Base-by-base conservation (phyloP, 345 rosid genomes). In the Citrus maxima region DNA sequence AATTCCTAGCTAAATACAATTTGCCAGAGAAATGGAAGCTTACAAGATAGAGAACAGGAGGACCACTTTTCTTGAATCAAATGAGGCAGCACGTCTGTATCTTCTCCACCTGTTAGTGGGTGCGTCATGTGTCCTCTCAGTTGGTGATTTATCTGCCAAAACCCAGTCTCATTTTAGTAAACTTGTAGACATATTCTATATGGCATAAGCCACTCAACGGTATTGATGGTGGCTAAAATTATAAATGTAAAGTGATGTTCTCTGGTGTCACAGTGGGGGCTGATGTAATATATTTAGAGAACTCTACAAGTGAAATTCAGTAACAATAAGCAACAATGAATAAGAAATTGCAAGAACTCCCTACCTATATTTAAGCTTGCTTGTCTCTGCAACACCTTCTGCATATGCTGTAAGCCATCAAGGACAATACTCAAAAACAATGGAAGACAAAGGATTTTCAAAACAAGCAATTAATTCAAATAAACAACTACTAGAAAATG, bases 21-120 rank as follows among this genome's bases (percentile, higher is more conserved):
- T 81, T 40, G 34, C 58, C 58, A 37, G 61, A n/a, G 79, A 79
- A 68, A 49, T 16, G 10, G 72, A 78, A 75, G 63, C 93, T 95
- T 91, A 95, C 98, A 95, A 63, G 86, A 93, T 79, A 71, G 98
- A 95, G 88, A 95, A 95, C 9, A 91, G 79, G 76, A 95, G 79
- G 89, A 93, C 98, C 54, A 95, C 68, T 78, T 91, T 93, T 82
- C 98, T 88, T 14, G 98, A 95, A 82, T 93, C 96, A 83, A 92
- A 93, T 14, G 93, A 88, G 16, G 97, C 93, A 1, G 90, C 90
- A 40, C 98, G 97, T 78, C 91, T 95, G 75, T 86, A 95, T 82
- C 87, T 92, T 87, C 98, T 91, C 96, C 96, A 91, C 74, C 93
- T 89, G 88, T 95, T 95, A 18, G 80, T 82, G 22, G 96, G 91